Base-by-base conservation (phyloP, 352 stramenopile species). In the Pythium monospermum region DNA sequence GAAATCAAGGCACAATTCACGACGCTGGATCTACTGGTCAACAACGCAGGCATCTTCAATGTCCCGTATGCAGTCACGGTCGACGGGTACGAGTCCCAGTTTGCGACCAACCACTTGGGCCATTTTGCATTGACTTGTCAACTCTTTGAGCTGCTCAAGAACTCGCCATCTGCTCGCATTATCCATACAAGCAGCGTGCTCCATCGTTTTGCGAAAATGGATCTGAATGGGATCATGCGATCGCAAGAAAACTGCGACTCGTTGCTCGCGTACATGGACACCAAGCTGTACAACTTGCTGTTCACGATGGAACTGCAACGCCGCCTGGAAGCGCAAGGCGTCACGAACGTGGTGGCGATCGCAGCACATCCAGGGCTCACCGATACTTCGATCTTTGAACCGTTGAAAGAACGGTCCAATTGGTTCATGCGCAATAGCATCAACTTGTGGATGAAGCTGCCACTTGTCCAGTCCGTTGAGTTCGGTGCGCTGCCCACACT, bases 241-340 rank as follows among this genome's bases (percentile, higher is more conserved):
- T 26, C 70, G 7, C 51, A 68, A 4, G 55, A 64, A 44, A 72
- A 71, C 16, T 66, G 64, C 43, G 41, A 59, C n/a, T 36, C 36
- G 25, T 40, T 55, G 10, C 18, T 23, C 12, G 51, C 52, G 4
- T 85, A 85, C 44, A 31, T 52, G 7, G 69, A 75, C 47, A 71
- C 69, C 21, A 85, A 85, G 52, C 41, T 85, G 2, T 70, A 42
- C 46, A 82, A 81, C 52, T 32, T 79, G 21, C 44, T 83, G 0
- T 83, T 79, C 51, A 75, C 64, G 16, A 28, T 53, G 0, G 73
- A 85, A 40, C 61, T 85, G 3, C 48, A 74, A 4, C 50, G 68
- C 23, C 60, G 66, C 1, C 23, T 80, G 1, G 38, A 61, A 12
- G 57, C 48, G 2, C 44, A 15, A 0, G 54, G 51, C 12, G 55